Base-by-base conservation (phyloP, 1,284 basidiomycete genomes). In the Ceratobasidium sp. region DNA sequence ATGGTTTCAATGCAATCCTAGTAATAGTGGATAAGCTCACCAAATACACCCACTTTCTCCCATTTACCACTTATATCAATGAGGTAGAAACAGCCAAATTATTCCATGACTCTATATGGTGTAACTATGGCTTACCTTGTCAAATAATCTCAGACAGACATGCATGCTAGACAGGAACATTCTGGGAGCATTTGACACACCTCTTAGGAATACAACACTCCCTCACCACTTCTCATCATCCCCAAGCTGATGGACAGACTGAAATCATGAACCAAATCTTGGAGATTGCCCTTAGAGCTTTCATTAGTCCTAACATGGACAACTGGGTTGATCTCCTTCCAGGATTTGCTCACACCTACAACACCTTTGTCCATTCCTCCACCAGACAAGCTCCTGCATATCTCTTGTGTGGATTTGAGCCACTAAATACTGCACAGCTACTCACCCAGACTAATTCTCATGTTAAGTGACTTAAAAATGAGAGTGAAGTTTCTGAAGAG, bases 11-110 rank as follows among this genome's bases (percentile, higher is more conserved):
- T 69, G 62, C 74, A 3, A 78, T 83, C 35, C 72, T 81, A 3
- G 79, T 82, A 1, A 69, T 81, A 0, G 79, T 81, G 2, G 77
- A 80, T 69, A 74, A 79, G 0, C 73, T 81, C 12, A 78, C 80
- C n/a, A 82, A 83, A 71, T 72, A 73, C 69, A 74, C 43, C 4
- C 43, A 45, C 13, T 45, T 45, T 15, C 4, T 45, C 3, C 43
- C 1, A 67, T 73, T 40, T 13, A 67, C 50, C 22, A 56, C 57
- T 0, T 55, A 40, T 0, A 25, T 75, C 53, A 62, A 53, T 13
- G 58, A 60, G 7, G 56, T 65, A 20, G 71, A 69, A 15, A 72
- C 75, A 25, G 74, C 75, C 0, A 2, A 38, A 12, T 27, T 75
- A 25, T 75, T 77, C 60, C 35, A 58, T 75, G n/a, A 69, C 69